These are phyloP conservation scores for Ceratopteris richardii DNA, from an alignment of 75 land plant species.

Conservation along the genomic window DNA sequence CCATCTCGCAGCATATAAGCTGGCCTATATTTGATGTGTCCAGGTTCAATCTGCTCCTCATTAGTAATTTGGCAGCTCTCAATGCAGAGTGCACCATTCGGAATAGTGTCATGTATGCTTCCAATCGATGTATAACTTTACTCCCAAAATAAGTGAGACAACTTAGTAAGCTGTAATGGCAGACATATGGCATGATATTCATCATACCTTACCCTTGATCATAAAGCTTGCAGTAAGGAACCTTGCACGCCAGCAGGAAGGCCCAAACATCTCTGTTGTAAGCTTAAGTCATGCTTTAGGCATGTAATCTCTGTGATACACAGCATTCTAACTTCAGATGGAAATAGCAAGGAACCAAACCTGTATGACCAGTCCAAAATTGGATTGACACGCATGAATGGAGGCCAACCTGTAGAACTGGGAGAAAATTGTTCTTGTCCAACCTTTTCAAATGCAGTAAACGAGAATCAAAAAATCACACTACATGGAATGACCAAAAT, in stretches of 20 bases:
- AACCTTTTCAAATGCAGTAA: slow-evolving; percentile 32
- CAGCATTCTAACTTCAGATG: too few species aligned
- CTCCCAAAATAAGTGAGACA: not conserved
- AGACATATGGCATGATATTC: not conserved
- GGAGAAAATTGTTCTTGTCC: slow-evolving; percentile 95
- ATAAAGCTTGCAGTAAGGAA: slow-evolving; percentile 84
- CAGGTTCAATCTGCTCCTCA: not conserved
- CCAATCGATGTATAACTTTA: slow-evolving; percentile 90
- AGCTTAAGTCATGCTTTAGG: too few species aligned
- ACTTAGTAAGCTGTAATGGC: not conserved
- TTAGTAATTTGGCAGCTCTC: not conserved
- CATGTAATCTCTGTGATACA: not conserved
- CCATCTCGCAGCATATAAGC: slow-evolving; percentile 84
- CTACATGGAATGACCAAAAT: not conserved
- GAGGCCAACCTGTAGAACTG: slow-evolving; percentile 94
- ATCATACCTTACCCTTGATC: slow-evolving; percentile 68
- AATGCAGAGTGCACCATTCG: slow-evolving; percentile 58
- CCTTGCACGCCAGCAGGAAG: slow-evolving; percentile 79
- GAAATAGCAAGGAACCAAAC: slow-evolving; percentile 34
- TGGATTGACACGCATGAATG: slow-evolving; percentile 96
- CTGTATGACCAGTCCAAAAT: slow-evolving; percentile 98
- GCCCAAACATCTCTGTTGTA: slow-evolving; percentile 85
- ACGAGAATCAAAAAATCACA: not conserved
- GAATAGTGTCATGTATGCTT: slow-evolving; percentile 89
- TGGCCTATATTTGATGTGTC: slow-evolving; percentile 44